phyloP scores from a whole-genome alignment of 257 asterid species.

The Solanum piurae region DNA sequence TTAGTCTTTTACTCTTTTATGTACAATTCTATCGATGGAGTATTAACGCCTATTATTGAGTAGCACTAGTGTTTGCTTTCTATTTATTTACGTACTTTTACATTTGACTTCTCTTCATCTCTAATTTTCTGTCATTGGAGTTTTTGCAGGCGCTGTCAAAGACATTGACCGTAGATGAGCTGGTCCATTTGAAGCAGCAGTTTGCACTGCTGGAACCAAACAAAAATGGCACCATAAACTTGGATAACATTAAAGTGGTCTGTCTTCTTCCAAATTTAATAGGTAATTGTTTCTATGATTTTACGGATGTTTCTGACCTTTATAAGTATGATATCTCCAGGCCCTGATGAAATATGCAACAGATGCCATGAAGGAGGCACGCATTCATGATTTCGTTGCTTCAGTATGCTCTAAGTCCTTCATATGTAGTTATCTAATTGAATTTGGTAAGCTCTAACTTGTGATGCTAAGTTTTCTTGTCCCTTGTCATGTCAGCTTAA shows the following conservation, averaged over 20 bases:
- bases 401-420: conserved; percentile 34
- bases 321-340: conserved; percentile 21
- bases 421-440: background rate
- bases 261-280: background rate
- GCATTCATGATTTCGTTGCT: conserved; percentile 60
- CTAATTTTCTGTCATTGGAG: background rate
- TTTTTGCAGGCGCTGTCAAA: conserved; percentile 36
- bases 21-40: background rate
- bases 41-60: background rate
- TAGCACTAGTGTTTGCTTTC: background rate
- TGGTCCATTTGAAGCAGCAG: conserved; percentile 38
- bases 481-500: conserved; percentile 39
- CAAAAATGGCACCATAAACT: conserved; percentile 39
- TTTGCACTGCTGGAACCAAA: conserved; percentile 33
- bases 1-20: background rate
- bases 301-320: background rate
- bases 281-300: background rate
- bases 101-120: background rate
- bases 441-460: background rate
- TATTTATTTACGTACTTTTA: background rate
- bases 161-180: conserved; percentile 34
- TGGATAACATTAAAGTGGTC: conserved; percentile 38
- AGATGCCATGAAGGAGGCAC: conserved; percentile 82
- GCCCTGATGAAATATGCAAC: conserved; percentile 65
- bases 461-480: conserved; percentile 5